Percentiles rank a stretch among this genome's conserved stretches.
phyloP scores from a whole-genome alignment of 371 early-diverging fungal genomes.

The Zychaea mexicana region DNA sequence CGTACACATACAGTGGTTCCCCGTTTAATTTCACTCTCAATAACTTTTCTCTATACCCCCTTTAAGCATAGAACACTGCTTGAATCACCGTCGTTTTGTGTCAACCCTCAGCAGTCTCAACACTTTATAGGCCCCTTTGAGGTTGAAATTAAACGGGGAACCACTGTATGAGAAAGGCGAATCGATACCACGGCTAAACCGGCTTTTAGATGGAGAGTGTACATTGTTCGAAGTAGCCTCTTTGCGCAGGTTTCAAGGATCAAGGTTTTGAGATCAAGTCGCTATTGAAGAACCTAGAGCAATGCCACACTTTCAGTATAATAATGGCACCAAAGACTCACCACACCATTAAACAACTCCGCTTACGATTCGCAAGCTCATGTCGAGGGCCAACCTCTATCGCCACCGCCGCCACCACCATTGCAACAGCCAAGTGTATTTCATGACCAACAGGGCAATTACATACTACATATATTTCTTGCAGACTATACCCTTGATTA shows the following conservation, averaged over 20 bases:
- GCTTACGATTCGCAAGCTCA: background rate
- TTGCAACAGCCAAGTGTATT: background rate
- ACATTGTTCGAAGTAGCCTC: conserved; percentile 30
- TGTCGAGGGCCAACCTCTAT: background rate
- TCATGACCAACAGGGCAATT: background rate
- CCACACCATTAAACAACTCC: background rate
- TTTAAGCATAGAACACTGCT: no score
- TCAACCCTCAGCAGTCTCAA: no score
- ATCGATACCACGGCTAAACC: conserved; percentile 36
- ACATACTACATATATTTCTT: background rate
- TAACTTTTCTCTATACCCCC: no score
- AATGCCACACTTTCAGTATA: background rate
- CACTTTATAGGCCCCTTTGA: no score
- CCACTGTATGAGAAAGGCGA: conserved; percentile 42
- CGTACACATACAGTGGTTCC: conserved; percentile 44
- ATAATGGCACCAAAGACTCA: background rate
- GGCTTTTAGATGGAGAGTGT: conserved; percentile 32
- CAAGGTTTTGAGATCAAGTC: conserved; percentile 31
- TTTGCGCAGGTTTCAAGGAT: conserved; percentile 42
- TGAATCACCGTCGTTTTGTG: no score
- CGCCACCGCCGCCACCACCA: no score
- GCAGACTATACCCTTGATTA: no score
- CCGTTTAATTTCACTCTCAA: no score
- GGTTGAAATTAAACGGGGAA: no score
- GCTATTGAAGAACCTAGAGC: conserved; percentile 42